These are phyloP conservation scores for Mortierella sp. DNA, from an alignment of 371 early-diverging fungal genomes.

Conservation along the genomic window DNA sequence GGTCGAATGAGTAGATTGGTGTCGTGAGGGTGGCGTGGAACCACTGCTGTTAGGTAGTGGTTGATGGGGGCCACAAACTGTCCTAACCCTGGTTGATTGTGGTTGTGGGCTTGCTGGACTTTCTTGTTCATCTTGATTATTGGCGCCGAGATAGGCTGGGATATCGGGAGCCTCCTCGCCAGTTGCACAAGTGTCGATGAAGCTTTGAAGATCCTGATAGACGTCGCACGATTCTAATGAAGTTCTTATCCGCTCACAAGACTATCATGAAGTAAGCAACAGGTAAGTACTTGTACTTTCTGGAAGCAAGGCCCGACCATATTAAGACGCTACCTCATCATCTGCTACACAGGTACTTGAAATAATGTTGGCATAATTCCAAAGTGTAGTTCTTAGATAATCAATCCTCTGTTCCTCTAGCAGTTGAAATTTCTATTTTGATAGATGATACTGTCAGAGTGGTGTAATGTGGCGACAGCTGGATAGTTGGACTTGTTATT, in stretches of 20 bases:
- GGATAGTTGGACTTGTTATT: not conserved
- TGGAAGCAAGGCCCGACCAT: too few relatives aligned
- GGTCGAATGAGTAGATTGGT: slow-evolving; percentile 25
- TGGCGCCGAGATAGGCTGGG: slow-evolving; percentile 18
- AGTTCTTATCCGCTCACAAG: slow-evolving; percentile 80
- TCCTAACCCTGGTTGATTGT: slow-evolving; percentile 57
- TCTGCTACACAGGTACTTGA: slow-evolving; percentile 87
- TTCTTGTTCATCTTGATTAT: not conserved
- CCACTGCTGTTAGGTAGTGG: slow-evolving; percentile 55
- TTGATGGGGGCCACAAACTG: slow-evolving; percentile 60
- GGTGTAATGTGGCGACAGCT: not conserved
- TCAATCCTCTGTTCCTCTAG: slow-evolving; percentile 94
- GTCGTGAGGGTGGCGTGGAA: slow-evolving; percentile 24
- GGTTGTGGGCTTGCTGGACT: not conserved
- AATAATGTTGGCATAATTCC: slow-evolving; percentile 90
- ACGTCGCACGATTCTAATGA: slow-evolving; percentile 80
- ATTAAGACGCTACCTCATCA: slow-evolving; percentile 73
- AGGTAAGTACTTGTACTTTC: not conserved
- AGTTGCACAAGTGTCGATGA: slow-evolving; percentile 79
- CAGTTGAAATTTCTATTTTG: slow-evolving; percentile 74
- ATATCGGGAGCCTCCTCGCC: slow-evolving; percentile 70
- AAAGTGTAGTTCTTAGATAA: slow-evolving; percentile 80
- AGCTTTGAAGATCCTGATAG: slow-evolving; percentile 76
- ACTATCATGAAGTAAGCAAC: slow-evolving; percentile 52
- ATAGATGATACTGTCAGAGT: too few relatives aligned